Conservation (phyloP, 164 flowering plant species). For the Macadamia tetraphylla region DNA sequence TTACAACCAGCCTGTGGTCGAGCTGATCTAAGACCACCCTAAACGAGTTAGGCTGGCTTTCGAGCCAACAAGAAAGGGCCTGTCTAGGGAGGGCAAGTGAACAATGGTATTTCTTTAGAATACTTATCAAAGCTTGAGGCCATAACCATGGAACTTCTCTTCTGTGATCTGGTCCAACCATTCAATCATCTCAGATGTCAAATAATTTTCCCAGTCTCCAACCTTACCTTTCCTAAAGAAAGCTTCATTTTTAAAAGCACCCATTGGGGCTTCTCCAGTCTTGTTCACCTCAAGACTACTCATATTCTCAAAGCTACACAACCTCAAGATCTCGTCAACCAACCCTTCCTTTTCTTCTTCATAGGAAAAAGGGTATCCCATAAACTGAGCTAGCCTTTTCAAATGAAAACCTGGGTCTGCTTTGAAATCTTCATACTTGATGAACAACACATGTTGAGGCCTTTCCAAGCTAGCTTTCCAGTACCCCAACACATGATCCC, state of each 20-base stretch:
- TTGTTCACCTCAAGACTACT: no score
- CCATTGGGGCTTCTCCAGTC: no score
- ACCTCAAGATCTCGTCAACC: no score
- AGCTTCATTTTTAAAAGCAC: no score
- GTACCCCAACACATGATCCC: background rate
- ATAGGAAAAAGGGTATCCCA: conserved; percentile 10
- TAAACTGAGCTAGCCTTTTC: conserved; percentile 11
- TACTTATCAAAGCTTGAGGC: background rate
- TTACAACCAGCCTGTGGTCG: no score
- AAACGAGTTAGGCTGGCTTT: no score
- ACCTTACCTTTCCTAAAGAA: background rate
- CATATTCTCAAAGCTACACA: no score
- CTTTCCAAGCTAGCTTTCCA: conserved; percentile 15
- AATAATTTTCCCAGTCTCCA: background rate
- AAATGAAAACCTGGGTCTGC: background rate
- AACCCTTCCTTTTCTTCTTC: no score
- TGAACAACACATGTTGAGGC: background rate
- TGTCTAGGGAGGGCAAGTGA: no score
- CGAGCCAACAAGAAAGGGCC: no score
- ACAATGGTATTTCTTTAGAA: no score
- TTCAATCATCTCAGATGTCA: background rate
- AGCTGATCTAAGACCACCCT: no score
- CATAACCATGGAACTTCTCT: background rate
- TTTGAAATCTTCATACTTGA: conserved; percentile 9
- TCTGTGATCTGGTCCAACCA: background rate